phyloP scores from a whole-genome alignment of 148 eudicot species.

The Fagopyrum esculentum region DNA sequence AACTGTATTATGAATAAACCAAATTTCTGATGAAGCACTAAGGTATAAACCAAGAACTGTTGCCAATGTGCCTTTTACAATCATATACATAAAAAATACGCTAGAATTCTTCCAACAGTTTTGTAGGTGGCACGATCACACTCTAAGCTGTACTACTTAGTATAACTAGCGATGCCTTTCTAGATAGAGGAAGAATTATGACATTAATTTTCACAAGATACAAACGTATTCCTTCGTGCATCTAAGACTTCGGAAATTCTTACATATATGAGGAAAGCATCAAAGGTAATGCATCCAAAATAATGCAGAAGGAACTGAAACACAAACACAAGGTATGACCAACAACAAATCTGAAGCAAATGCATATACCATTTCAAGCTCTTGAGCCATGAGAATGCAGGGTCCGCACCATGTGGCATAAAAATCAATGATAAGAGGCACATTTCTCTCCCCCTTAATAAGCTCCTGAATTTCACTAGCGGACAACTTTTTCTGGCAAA shows the following conservation, averaged over 20 bases:
- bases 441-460: conserved; percentile 81
- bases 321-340: background rate
- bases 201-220: no score
- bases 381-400: conserved; percentile 95
- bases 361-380: conserved; percentile 78
- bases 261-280: background rate
- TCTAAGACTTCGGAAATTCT: background rate
- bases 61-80: background rate
- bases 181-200: background rate
- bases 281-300: background rate
- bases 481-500: conserved; percentile 69
- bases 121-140: background rate
- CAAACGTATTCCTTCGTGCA: background rate
- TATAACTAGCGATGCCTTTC: background rate
- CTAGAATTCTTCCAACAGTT: background rate
- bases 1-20: background rate
- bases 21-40: background rate
- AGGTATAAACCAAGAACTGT: background rate
- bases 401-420: conserved; percentile 99
- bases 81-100: background rate
- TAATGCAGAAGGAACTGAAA: background rate
- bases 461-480: conserved; percentile 75
- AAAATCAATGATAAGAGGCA: conserved; percentile 80
- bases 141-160: background rate
- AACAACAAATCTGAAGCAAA: background rate